Conservation (phyloP, 2,329 filamentous ascomycete genomes). For the Ophiosphaerella narmari region DNA sequence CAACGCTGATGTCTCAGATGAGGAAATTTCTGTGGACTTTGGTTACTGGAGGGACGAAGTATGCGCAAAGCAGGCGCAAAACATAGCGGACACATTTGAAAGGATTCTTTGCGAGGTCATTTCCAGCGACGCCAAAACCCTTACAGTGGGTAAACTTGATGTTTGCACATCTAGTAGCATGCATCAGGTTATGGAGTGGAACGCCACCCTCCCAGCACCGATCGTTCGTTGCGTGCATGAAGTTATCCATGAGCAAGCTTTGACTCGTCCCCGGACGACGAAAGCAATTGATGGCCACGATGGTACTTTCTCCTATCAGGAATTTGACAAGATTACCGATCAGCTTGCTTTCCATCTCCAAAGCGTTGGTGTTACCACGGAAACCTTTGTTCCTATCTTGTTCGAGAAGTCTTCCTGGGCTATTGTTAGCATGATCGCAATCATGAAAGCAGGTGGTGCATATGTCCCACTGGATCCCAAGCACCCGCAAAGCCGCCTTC, state of each 20-base stretch:
- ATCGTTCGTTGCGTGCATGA: slow-evolving; percentile 37
- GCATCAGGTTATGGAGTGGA: slow-evolving; percentile 35
- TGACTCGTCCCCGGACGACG: slow-evolving; percentile 30
- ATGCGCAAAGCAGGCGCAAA: slow-evolving; percentile 29
- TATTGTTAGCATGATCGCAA: slow-evolving; percentile 41
- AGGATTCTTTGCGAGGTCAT: slow-evolving; percentile 31
- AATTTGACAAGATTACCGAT: slow-evolving; percentile 37
- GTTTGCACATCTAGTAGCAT: slow-evolving; percentile 26
- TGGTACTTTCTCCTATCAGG: slow-evolving; percentile 37
- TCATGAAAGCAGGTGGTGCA: slow-evolving; percentile 46
- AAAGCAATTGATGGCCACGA: slow-evolving; percentile 40
- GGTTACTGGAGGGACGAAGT: slow-evolving; percentile 40
- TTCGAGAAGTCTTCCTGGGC: slow-evolving; percentile 43
- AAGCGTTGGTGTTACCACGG: slow-evolving; percentile 28
- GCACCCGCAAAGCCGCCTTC: slow-evolving; percentile 43
- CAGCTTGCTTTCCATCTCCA: slow-evolving; percentile 33
- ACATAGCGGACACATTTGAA: slow-evolving; percentile 38
- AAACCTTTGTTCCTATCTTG: slow-evolving; percentile 42
- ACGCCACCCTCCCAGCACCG: slow-evolving; percentile 27
- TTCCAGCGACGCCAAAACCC: slow-evolving; percentile 10
- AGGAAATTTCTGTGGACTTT: slow-evolving; percentile 36
- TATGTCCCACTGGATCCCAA: slow-evolving; percentile 47
- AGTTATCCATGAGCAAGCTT: slow-evolving; percentile 35
- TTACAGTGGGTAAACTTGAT: slow-evolving; percentile 32
- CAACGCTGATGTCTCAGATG: slow-evolving; percentile 39